Conservation (phyloP, 2,329 filamentous ascomycete genomes). For the Penicillium sp. region DNA sequence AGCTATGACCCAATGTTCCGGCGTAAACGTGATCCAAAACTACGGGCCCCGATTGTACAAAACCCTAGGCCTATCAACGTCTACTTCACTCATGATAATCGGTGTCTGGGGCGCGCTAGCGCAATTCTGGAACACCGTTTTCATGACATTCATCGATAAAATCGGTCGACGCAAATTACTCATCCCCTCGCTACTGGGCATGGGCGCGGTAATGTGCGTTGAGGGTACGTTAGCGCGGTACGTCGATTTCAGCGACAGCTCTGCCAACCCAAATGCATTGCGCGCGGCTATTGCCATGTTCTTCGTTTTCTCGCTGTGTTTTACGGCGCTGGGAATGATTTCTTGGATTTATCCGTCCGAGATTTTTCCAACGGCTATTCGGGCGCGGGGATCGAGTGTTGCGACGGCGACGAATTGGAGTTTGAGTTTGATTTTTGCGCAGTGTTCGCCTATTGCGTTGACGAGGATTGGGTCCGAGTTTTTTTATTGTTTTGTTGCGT, state of each 20-base stretch:
- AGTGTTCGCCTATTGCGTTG: slow-evolving; percentile 56
- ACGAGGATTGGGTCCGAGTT: slow-evolving; percentile 54
- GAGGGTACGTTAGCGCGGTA: slow-evolving; percentile 51
- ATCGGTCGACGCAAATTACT: slow-evolving; percentile 58
- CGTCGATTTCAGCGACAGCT: slow-evolving; percentile 37
- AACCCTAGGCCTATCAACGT: slow-evolving; percentile 52
- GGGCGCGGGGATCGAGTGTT: slow-evolving; percentile 51
- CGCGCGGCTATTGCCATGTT: slow-evolving; percentile 56
- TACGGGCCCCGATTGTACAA: slow-evolving; percentile 54
- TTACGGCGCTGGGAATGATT: slow-evolving; percentile 53
- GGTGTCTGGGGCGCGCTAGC: slow-evolving; percentile 59
- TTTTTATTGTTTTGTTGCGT: slow-evolving; percentile 58
- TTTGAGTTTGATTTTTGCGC: slow-evolving; percentile 56
- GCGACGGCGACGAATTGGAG: slow-evolving; percentile 56
- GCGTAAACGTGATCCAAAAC: slow-evolving; percentile 56
- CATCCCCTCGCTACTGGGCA: slow-evolving; percentile 53
- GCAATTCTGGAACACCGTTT: slow-evolving; percentile 56
- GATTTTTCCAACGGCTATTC: slow-evolving; percentile 54
- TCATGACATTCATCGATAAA: slow-evolving; percentile 54
- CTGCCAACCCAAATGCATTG: slow-evolving; percentile 44
- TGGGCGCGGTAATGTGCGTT: slow-evolving; percentile 48
- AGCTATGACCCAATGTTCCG: slow-evolving; percentile 56
- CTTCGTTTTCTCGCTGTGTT: slow-evolving; percentile 56
- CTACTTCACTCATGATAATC: slow-evolving; percentile 57
- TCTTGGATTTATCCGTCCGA: slow-evolving; percentile 57